Evolutionary conservation across 768 basidiomycete genomes (phyloP), one percentile per base, ranked within the genome.

Genomic region (Tricholoma sp.): DNA sequence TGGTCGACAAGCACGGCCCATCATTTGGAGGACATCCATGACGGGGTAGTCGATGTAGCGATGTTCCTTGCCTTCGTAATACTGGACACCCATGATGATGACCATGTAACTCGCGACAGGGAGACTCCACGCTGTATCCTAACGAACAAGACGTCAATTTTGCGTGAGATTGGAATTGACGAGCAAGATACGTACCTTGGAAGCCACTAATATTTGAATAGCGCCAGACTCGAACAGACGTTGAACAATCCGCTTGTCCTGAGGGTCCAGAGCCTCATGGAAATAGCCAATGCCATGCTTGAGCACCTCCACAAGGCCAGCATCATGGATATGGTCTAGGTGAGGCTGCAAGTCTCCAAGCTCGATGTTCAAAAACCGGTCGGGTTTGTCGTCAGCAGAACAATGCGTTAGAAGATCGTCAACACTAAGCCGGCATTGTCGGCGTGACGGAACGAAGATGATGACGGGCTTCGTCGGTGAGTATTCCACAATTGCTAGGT

Each of bases 11-110:
- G 97, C 97, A n/a, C 87, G 84, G 43, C 96, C 97, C 87, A 98
- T 96, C 96, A 99, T 98, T 68, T 98, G 97, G 1, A 98, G 81
- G 5, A 99, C 91, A 64, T 98, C 96, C 82, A 96, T 96, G 57
- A 99, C 94, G 3, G 96, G 94, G 68, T 98, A 98, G 71, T 98
- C 97, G 62, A 95, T 81, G 63, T 99, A 99, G 46, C 97, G 90
- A 67, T 98, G 97, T 65, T 99, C 97, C 72, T 94, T 91, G 67
- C 96, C 96, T 70, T 98, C 95, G 64, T 90, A 98, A 58, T 73
- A 88, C 67, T 99, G 97, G 0, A 98, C 94, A n/a, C 96, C 96
- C 95, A 98, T 98, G 64, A 99, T 93, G 69, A 99, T 87, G 43
- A 98, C 95, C 93, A 98, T 97, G 72, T 97, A 95, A 57, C 91